Evolutionary conservation across 2,329 filamentous ascomycete genomes (phyloP).

Genomic region (Neonectria sp.): DNA sequence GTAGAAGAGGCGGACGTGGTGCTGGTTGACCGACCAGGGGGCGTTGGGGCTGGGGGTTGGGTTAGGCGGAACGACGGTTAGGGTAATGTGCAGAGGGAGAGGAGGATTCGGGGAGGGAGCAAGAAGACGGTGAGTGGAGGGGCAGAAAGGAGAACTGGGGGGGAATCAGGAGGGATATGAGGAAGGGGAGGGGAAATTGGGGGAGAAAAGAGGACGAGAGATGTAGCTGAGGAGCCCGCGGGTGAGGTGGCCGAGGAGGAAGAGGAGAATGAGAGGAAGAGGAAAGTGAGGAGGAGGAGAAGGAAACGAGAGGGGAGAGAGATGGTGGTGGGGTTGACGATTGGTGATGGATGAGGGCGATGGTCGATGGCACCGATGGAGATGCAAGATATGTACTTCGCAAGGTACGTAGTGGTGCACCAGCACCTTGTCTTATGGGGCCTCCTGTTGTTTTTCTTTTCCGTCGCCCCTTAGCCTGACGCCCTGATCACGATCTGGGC

Average conservation of each 20-base stretch:
- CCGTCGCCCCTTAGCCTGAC: constrained; percentile 12
- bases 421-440: constrained; percentile 27
- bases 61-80: constrained; percentile 41
- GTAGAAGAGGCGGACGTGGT: constrained; percentile 23
- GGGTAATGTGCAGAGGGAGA: constrained; percentile 39
- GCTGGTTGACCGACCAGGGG: constrained; percentile 39
- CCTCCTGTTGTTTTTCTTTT: constrained; percentile 16
- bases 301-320: constrained; percentile 42
- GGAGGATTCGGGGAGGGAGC: constrained; percentile 5
- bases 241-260: constrained; percentile 26
- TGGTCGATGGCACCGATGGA: constrained; percentile 5
- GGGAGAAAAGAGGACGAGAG: background rate
- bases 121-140: constrained; percentile 28
- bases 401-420: constrained; percentile 16
- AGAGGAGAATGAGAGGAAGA: constrained; percentile 25
- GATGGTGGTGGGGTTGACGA: constrained; percentile 42
- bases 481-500: constrained; percentile 22
- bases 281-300: constrained; percentile 26
- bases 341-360: constrained; percentile 21
- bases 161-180: constrained; percentile 4
- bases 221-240: background rate
- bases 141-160: constrained; percentile 26
- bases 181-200: background rate
- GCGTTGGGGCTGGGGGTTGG: constrained; percentile 35
- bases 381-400: constrained; percentile 13